phyloP scores from a whole-genome alignment of 768 basidiomycete species.

The Xanthoconium stramineum region DNA sequence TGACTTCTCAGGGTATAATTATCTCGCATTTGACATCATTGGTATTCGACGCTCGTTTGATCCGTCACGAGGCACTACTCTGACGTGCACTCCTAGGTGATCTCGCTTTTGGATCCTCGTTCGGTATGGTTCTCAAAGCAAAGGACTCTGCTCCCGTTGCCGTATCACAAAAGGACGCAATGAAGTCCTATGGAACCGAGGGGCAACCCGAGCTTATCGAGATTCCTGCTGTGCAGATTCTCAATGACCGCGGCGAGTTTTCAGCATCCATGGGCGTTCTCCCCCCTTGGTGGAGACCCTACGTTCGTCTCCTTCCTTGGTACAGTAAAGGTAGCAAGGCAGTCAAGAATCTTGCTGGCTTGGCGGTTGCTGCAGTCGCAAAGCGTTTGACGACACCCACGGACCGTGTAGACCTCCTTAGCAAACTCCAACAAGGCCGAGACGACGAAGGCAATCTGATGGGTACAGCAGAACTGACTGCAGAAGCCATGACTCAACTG shows the following conservation, averaged over 20 bases:
- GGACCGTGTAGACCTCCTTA: slow-evolving; percentile 77
- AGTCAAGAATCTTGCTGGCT: slow-evolving; percentile 71
- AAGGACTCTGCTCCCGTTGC: slow-evolving; percentile 73
- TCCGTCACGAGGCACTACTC: neutral
- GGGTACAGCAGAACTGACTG: slow-evolving; percentile 80
- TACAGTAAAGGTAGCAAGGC: slow-evolving; percentile 64
- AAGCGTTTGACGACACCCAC: slow-evolving; percentile 65
- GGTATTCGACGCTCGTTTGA: slow-evolving; percentile 33
- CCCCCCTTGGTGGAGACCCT: slow-evolving; percentile 67
- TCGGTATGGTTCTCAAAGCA: slow-evolving; percentile 79
- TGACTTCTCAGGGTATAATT: slow-evolving; percentile 47
- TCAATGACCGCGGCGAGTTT: slow-evolving; percentile 86
- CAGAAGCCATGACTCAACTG: slow-evolving; percentile 81
- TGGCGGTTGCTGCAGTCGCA: slow-evolving; percentile 77
- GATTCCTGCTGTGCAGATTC: slow-evolving; percentile 79
- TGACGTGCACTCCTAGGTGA: slow-evolving; percentile 38
- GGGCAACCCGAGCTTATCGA: slow-evolving; percentile 45
- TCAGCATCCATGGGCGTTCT: slow-evolving; percentile 81
- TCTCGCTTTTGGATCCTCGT: slow-evolving; percentile 82
- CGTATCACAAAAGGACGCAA: slow-evolving; percentile 49
- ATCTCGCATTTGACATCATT: slow-evolving; percentile 73
- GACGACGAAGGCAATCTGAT: slow-evolving; percentile 79
- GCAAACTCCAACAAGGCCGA: slow-evolving; percentile 73
- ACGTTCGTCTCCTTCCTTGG: slow-evolving; percentile 69
- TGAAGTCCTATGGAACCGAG: slow-evolving; percentile 52